Percentiles rank a stretch among this genome's conserved stretches.
These are phyloP conservation scores for Ophiostoma perfectum DNA, from an alignment of 2,329 filamentous ascomycete species.

Conservation along the genomic window DNA sequence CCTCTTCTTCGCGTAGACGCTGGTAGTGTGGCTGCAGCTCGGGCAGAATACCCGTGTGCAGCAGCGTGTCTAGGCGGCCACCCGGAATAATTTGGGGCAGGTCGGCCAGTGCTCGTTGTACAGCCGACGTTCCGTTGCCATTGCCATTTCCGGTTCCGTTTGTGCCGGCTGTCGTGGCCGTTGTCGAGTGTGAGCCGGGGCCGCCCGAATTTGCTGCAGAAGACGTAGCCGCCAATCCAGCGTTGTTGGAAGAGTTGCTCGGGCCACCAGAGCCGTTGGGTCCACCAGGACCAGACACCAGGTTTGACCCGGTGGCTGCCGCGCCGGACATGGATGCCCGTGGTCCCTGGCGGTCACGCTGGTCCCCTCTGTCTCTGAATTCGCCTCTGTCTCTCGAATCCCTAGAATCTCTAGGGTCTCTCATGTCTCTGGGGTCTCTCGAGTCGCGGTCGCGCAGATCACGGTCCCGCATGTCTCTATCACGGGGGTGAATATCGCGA, in stretches of 20 bases:
- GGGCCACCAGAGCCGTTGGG: background rate
- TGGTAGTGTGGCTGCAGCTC: conserved; percentile 51
- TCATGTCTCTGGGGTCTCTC: background rate
- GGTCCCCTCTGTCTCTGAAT: background rate
- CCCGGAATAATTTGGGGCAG: conserved; percentile 48
- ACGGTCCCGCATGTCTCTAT: too few relatives aligned
- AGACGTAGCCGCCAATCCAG: background rate
- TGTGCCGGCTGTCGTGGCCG: background rate
- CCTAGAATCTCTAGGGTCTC: too few relatives aligned
- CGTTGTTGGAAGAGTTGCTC: conserved; percentile 35
- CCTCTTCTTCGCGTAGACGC: conserved; percentile 54
- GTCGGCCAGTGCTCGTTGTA: conserved; percentile 35
- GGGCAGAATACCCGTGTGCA: conserved; percentile 45
- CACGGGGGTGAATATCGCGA: background rate
- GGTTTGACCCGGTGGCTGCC: background rate
- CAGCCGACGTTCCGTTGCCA: background rate
- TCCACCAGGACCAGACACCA: background rate
- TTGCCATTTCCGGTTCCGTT: background rate
- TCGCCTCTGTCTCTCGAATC: background rate
- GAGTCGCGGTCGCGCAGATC: conserved; percentile 3
- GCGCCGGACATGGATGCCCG: background rate
- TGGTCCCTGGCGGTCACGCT: background rate
- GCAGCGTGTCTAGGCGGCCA: conserved; percentile 49
- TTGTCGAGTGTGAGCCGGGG: conserved; percentile 28
- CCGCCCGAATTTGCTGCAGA: background rate